Percentiles rank a stretch among this genome's conserved stretches.
Conservation (phyloP, 805 yeast genomes). For the Wickerhamomyces queroliae region DNA sequence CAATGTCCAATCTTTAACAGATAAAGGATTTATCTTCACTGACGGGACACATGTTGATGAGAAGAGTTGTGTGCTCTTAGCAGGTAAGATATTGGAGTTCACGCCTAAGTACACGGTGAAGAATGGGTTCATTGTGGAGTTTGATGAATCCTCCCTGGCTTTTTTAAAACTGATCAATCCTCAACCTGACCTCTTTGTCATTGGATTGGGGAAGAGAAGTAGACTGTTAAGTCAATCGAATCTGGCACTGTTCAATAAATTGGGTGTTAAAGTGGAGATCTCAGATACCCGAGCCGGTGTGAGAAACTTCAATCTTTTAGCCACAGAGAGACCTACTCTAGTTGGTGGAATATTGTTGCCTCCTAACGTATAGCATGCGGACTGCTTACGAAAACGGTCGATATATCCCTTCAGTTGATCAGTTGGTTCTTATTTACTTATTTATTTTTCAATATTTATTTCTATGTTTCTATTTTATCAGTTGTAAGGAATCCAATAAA, state of each 20-base stretch:
- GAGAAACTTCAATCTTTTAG: conserved; percentile 63
- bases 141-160: conserved; percentile 37
- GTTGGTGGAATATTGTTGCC: conserved; percentile 74
- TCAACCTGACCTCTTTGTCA: conserved; percentile 67
- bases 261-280: conserved; percentile 69
- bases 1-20: conserved; percentile 43
- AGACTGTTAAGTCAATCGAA: conserved; percentile 58
- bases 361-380: conserved; percentile 37
- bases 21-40: conserved; percentile 55
- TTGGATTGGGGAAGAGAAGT: conserved; percentile 65
- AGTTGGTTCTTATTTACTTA: conserved; percentile 2
- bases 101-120: conserved; percentile 30
- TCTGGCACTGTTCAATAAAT: conserved; percentile 37
- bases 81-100: conserved; percentile 58
- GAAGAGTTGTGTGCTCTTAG: conserved; percentile 43
- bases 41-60: conserved; percentile 42
- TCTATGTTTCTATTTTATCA: too few species aligned
- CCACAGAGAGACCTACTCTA: conserved; percentile 71
- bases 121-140: conserved; percentile 49
- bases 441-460: not conserved
- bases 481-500: too few species aligned
- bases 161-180: conserved; percentile 58
- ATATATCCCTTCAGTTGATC: not conserved
- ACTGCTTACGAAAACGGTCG: too few species aligned
- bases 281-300: conserved; percentile 66